Conservation (phyloP, 1,284 basidiomycete genomes). For the Cryptococcus sp. region DNA sequence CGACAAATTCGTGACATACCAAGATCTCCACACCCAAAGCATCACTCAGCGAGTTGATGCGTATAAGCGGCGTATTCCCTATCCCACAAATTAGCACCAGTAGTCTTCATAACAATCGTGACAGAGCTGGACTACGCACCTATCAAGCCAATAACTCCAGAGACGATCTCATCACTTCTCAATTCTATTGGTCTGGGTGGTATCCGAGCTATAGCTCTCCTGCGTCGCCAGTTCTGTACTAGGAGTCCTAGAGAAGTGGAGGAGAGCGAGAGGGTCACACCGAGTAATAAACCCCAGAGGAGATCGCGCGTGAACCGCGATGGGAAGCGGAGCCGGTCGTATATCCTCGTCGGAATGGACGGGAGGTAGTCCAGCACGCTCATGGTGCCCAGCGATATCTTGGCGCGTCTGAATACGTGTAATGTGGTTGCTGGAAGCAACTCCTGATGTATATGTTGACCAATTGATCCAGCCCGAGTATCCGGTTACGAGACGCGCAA, state of each 20-base stretch:
- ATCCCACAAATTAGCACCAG: constrained; percentile 3
- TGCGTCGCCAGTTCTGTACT: constrained; percentile 58
- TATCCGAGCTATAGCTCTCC: constrained; percentile 44
- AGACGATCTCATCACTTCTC: constrained; percentile 66
- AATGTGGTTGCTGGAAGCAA: too few relatives aligned
- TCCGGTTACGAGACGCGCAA: too few relatives aligned
- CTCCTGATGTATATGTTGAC: too few relatives aligned
- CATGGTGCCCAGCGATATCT: constrained; percentile 4
- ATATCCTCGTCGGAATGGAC: constrained; percentile 14
- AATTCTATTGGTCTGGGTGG: constrained; percentile 70
- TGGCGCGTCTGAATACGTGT: too few relatives aligned
- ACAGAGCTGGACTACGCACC: constrained; percentile 57
- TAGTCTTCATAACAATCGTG: not conserved
- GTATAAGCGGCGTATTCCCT: constrained; percentile 93
- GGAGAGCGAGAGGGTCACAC: constrained; percentile 68
- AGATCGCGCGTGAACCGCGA: constrained; percentile 53
- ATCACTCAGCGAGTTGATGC: constrained; percentile 88
- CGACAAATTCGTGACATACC: constrained; percentile 37
- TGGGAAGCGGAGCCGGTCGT: constrained; percentile 31
- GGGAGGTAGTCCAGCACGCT: constrained; percentile 16
- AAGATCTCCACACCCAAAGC: constrained; percentile 90
- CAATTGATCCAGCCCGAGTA: too few relatives aligned
- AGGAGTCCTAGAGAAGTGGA: constrained; percentile 62
- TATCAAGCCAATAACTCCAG: constrained; percentile 78
- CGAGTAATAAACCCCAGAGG: constrained; percentile 67